These are phyloP conservation scores for Phylloboletellus chloephorus DNA, from an alignment of 1,284 basidiomycete genomes.

Conservation along the genomic window DNA sequence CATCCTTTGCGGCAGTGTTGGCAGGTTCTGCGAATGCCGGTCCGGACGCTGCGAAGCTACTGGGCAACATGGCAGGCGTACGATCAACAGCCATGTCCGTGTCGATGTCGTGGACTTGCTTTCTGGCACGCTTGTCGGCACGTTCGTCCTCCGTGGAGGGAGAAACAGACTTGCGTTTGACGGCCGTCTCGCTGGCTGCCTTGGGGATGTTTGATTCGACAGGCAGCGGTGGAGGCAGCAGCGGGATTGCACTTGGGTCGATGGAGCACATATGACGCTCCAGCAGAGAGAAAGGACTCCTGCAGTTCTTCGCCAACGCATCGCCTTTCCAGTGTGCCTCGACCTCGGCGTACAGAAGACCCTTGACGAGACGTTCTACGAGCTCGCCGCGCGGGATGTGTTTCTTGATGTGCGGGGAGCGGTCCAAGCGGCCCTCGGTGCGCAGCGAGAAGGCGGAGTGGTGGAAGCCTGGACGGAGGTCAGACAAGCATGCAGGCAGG, in stretches of 20 bases:
- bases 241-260: constrained; percentile 33
- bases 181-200: constrained; percentile 13
- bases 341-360: constrained; percentile 77
- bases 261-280: constrained; percentile 62
- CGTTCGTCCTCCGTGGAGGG: constrained; percentile 42
- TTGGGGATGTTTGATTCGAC: constrained; percentile 15
- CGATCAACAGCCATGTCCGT: constrained; percentile 34
- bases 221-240: constrained; percentile 21
- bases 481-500: constrained; percentile 3
- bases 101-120: constrained; percentile 35
- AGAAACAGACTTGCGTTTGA: constrained; percentile 46
- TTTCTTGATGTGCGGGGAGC: constrained; percentile 58
- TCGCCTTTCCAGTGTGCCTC: constrained; percentile 73
- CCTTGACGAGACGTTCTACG: constrained; percentile 73
- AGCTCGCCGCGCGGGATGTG: constrained; percentile 80
- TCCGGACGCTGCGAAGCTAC: background rate
- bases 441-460: constrained; percentile 75
- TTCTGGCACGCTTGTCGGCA: constrained; percentile 48
- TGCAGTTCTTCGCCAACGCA: constrained; percentile 56
- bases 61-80: constrained; percentile 8
- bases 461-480: constrained; percentile 49
- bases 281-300: constrained; percentile 62
- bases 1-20: constrained; percentile 19
- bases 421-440: constrained; percentile 63
- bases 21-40: constrained; percentile 11